Conservation (phyloP, 1,284 basidiomycete genomes). For the Gymnopus androsaceus region DNA sequence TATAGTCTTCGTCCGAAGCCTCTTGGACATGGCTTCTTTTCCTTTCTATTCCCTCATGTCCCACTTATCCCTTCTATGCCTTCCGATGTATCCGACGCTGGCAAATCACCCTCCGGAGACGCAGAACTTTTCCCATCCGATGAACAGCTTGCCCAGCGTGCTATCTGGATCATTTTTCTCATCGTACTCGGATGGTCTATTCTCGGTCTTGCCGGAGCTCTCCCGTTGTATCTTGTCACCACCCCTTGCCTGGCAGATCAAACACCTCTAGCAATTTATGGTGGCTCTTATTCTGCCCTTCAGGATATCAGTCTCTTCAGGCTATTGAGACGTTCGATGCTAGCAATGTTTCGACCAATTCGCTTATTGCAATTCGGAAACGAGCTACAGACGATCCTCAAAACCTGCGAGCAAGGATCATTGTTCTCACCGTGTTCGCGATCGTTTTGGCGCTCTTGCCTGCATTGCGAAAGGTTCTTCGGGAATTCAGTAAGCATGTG, state of each 20-base stretch:
- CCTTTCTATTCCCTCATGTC: conserved; percentile 69
- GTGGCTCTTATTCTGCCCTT: conserved; percentile 66
- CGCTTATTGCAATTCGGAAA: conserved; percentile 28
- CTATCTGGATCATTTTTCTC: conserved; percentile 63
- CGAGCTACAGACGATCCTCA: conserved; percentile 45
- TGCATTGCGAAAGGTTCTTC: conserved; percentile 64
- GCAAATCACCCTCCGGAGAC: conserved; percentile 48
- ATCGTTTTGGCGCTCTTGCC: conserved; percentile 64
- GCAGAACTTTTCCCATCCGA: conserved; percentile 69
- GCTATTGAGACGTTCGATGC: conserved; percentile 65
- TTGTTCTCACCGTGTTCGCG: conserved; percentile 64
- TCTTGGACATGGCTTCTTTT: conserved; percentile 56
- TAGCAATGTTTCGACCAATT: conserved; percentile 38
- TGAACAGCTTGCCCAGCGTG: conserved; percentile 68
- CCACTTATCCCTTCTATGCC: conserved; percentile 65
- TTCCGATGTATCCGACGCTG: conserved; percentile 54
- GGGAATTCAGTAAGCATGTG: conserved; percentile 60
- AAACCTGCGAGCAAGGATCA: conserved; percentile 58
- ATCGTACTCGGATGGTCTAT: conserved; percentile 67
- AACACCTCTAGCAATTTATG: conserved; percentile 44
- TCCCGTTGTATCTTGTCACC: conserved; percentile 71
- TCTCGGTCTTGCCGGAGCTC: conserved; percentile 62
- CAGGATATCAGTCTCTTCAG: conserved; percentile 76
- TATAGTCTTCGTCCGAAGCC: conserved; percentile 64
- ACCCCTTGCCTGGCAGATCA: conserved; percentile 68